A percentile compares a stretch with the other conserved stretches of the same genome.
Conservation (phyloP, 1,284 basidiomycete genomes). For the Peniophora sp. region DNA sequence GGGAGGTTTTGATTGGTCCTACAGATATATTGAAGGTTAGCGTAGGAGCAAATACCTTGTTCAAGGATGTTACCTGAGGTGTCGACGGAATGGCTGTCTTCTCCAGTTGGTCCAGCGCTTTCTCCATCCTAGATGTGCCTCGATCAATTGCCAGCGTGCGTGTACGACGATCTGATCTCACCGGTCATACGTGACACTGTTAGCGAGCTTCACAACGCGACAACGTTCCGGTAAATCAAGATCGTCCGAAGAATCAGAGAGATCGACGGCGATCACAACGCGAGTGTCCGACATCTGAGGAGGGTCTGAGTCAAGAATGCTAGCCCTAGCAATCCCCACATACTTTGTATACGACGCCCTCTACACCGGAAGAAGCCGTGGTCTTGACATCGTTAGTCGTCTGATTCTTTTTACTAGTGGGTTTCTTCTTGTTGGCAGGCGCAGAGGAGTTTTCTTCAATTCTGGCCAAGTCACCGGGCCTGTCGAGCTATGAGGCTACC, state of each 20-base stretch:
- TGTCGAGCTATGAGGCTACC: constrained; percentile 4
- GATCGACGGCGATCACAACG: constrained; percentile 70
- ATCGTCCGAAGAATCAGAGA: constrained; percentile 52
- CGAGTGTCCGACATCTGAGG: constrained; percentile 66
- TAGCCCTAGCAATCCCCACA: not conserved
- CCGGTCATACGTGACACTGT: constrained; percentile 89
- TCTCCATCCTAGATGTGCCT: constrained; percentile 68
- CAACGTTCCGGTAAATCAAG: constrained; percentile 79
- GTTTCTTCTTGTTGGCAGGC: constrained; percentile 34
- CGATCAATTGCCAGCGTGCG: not conserved
- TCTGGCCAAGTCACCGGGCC: constrained; percentile 68
- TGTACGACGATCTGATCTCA: constrained; percentile 18
- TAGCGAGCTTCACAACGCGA: constrained; percentile 82
- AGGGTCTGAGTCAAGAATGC: not conserved
- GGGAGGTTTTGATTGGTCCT: constrained; percentile 5
- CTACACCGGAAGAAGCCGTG: constrained; percentile 27
- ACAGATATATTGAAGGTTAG: no score
- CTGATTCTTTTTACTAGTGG: constrained; percentile 29
- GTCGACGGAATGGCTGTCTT: constrained; percentile 27
- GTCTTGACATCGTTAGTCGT: constrained; percentile 27
- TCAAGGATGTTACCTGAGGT: constrained; percentile 8
- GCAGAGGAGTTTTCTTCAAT: constrained; percentile 63
- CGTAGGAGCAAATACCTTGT: no score
- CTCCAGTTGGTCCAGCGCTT: constrained; percentile 61
- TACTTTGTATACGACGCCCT: constrained; percentile 83